Percentiles rank a stretch among this genome's conserved stretches.
Conservation (phyloP, 768 basidiomycete species). For the Lenzites betulinus region DNA sequence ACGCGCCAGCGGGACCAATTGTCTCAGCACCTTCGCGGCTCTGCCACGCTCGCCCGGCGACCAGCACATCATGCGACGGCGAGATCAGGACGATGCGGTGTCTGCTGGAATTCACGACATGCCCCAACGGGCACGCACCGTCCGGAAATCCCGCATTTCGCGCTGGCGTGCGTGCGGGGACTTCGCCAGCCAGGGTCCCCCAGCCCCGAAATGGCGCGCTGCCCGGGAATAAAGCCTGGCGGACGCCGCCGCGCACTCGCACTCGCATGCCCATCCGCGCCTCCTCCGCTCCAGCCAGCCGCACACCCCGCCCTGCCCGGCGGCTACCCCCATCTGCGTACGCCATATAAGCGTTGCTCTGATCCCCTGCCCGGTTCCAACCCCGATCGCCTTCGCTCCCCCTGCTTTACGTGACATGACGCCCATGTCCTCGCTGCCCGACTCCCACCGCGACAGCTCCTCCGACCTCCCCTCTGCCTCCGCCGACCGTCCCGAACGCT, state of each 20-base stretch:
- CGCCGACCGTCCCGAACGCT: constrained; percentile 26
- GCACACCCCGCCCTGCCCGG: constrained; percentile 13
- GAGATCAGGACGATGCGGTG: constrained; percentile 5
- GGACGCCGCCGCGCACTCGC: neutral
- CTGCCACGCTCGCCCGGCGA: constrained; percentile 14
- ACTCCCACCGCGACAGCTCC: constrained; percentile 20
- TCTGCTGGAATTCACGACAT: constrained; percentile 10
- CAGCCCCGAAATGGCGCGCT: constrained; percentile 5
- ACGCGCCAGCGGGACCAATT: constrained; percentile 12
- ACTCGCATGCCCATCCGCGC: neutral
- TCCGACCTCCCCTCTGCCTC: constrained; percentile 18
- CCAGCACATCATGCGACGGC: neutral
- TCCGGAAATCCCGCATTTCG: neutral
- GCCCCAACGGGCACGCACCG: neutral
- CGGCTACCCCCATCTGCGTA: constrained; percentile 16
- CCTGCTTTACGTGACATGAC: constrained; percentile 30
- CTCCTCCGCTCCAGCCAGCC: neutral
- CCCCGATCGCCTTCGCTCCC: constrained; percentile 30
- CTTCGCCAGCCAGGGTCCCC: neutral
- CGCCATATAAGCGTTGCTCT: constrained; percentile 24
- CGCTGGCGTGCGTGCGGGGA: neutral
- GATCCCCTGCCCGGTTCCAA: constrained; percentile 23
- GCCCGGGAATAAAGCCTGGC: neutral
- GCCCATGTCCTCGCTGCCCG: constrained; percentile 23
- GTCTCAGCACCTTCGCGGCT: constrained; percentile 23